phyloP scores from a whole-genome alignment of 176 grass and related monocot genomes.

The Rhynchospora pubera region DNA sequence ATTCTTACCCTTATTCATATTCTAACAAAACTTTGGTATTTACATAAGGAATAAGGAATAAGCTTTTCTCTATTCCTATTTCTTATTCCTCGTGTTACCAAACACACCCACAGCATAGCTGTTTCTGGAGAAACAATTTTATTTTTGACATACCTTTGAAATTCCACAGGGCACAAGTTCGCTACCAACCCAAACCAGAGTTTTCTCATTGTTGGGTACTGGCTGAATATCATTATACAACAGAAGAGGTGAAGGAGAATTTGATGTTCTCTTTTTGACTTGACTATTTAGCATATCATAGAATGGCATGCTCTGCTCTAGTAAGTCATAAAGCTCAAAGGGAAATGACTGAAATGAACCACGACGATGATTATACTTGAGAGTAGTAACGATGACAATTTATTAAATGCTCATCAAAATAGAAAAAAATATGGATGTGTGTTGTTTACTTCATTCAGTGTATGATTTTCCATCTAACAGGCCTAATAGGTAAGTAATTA shows the following conservation, averaged over 20 bases:
- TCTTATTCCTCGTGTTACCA: too few relatives aligned
- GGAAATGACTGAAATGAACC: slow-evolving; percentile 61
- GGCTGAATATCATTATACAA: slow-evolving; percentile 40
- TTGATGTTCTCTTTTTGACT: slow-evolving; percentile 27
- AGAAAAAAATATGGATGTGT: neutral
- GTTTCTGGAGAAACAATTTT: slow-evolving; percentile 8
- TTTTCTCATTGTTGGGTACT: slow-evolving; percentile 58
- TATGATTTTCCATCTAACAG: neutral
- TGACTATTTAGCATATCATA: slow-evolving; percentile 73
- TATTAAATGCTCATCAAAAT: neutral
- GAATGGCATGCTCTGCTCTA: slow-evolving; percentile 86
- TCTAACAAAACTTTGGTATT: too few relatives aligned
- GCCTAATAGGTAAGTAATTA: neutral
- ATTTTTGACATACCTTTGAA: slow-evolving; percentile 58
- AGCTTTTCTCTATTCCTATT: too few relatives aligned
- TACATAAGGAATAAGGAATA: too few relatives aligned
- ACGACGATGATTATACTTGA: slow-evolving; percentile 5
- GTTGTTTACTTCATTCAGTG: neutral
- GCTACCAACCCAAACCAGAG: slow-evolving; percentile 77
- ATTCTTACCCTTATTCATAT: too few relatives aligned
- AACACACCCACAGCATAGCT: neutral
- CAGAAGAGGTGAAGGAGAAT: slow-evolving; percentile 21
- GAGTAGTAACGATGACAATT: neutral
- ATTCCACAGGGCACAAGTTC: slow-evolving; percentile 63
- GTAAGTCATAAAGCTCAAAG: slow-evolving; percentile 56